A percentile compares a stretch with the other conserved stretches of the same genome.
Evolutionary conservation across 208 protist genomes (phyloP).

Genomic region (Vickermania ingenoplastis): DNA sequence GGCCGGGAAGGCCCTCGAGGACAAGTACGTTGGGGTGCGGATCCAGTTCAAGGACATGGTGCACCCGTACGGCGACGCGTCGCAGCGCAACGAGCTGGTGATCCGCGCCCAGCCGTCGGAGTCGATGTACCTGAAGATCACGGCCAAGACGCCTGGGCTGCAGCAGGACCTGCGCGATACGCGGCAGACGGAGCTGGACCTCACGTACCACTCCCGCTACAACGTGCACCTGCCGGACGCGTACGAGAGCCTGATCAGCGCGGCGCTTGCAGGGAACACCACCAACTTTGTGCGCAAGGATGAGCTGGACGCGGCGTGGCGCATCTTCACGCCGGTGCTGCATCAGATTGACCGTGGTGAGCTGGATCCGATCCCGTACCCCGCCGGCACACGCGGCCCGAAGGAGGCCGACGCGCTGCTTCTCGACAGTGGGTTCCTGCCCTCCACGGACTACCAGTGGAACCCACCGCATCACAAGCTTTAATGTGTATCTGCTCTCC

Average conservation of each 20-base stretch:
- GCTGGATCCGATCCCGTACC: constrained; percentile 54
- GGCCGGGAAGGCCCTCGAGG: constrained; percentile 86
- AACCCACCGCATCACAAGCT: constrained; percentile 41
- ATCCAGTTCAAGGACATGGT: constrained; percentile 88
- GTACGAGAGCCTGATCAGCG: constrained; percentile 88
- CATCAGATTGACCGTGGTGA: constrained; percentile 75
- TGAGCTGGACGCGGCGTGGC: constrained; percentile 87
- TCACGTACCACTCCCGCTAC: constrained; percentile 81
- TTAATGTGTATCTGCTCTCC: too few relatives aligned
- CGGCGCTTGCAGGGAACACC: constrained; percentile 70
- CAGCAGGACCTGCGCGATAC: constrained; percentile 54
- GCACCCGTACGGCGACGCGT: constrained; percentile 59
- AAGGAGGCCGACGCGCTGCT: constrained; percentile 66
- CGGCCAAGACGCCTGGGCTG: constrained; percentile 78
- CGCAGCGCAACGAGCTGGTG: constrained; percentile 88
- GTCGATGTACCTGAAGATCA: constrained; percentile 90
- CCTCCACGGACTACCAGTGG: constrained; percentile 40
- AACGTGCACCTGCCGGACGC: constrained; percentile 78
- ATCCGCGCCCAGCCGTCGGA: constrained; percentile 88
- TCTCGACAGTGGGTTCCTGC: constrained; percentile 43
- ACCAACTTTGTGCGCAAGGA: constrained; percentile 90
- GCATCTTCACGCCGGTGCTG: constrained; percentile 87
- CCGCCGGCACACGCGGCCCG: constrained; percentile 76
- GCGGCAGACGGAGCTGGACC: constrained; percentile 84
- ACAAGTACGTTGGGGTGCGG: constrained; percentile 68